Conservation (phyloP, 148 eudicot species). For the Pharnaceum exiguum region DNA sequence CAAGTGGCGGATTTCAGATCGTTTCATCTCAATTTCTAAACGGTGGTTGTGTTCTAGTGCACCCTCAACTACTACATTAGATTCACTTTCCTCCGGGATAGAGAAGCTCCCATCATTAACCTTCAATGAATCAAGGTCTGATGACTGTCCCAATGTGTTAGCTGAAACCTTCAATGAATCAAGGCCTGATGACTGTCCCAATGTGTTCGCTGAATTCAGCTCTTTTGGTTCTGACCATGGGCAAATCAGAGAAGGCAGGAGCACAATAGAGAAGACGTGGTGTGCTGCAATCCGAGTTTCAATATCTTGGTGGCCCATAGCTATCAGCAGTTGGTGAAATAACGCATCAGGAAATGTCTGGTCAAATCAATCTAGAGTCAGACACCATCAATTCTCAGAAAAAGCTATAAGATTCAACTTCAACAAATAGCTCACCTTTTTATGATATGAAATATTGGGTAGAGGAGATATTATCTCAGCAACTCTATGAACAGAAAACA, state of each 20-base stretch:
- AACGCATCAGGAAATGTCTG: constrained; percentile 85
- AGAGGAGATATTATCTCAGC: constrained; percentile 55
- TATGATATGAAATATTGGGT: constrained; percentile 64
- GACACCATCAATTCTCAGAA: constrained; percentile 1
- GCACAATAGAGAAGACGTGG: constrained; percentile 55
- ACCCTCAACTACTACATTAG: constrained; percentile 17
- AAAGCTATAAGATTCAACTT: background rate
- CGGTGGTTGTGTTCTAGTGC: constrained; percentile 24
- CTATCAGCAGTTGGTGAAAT: constrained; percentile 77
- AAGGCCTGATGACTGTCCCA: constrained; percentile 14
- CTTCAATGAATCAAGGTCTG: constrained; percentile 11
- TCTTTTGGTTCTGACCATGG: constrained; percentile 41
- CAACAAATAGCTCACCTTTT: constrained; percentile 42
- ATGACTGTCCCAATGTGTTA: constrained; percentile 13
- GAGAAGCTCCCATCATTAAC: constrained; percentile 32
- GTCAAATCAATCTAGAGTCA: constrained; percentile 12
- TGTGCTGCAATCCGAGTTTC: constrained; percentile 76
- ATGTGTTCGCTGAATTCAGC: constrained; percentile 14
- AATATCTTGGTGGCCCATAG: constrained; percentile 76
- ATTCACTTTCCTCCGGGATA: constrained; percentile 34
- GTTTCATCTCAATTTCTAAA: constrained; percentile 24
- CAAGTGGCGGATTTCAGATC: constrained; percentile 19
- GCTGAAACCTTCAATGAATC: constrained; percentile 10
- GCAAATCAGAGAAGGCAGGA: constrained; percentile 61
- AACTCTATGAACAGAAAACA: constrained; percentile 56